These are phyloP conservation scores for Lactarius psammicola DNA, from an alignment of 768 basidiomycete species.

Conservation along the genomic window DNA sequence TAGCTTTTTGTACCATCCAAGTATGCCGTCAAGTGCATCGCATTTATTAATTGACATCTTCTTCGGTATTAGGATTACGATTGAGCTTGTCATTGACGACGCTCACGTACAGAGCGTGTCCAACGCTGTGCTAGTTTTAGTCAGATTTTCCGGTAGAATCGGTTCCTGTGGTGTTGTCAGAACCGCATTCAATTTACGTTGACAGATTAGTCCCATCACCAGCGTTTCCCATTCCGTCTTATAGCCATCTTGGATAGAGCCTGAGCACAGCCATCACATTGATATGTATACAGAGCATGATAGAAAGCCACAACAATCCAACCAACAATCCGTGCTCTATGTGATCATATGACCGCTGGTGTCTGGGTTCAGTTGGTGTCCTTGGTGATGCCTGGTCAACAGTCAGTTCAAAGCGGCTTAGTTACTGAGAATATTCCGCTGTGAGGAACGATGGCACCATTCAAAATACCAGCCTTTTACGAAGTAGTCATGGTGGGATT, in stretches of 20 bases:
- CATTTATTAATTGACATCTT: background rate
- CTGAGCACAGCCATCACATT: background rate
- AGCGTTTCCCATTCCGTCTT: background rate
- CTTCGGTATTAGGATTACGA: background rate
- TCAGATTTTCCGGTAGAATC: background rate
- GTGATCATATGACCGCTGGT: too few relatives aligned
- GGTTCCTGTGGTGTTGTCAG: background rate
- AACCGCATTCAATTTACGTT: background rate
- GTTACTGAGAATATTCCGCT: too few relatives aligned
- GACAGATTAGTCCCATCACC: background rate
- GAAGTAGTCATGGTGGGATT: too few relatives aligned
- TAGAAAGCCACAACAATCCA: too few relatives aligned
- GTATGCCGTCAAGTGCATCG: background rate
- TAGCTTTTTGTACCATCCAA: background rate
- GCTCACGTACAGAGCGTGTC: background rate
- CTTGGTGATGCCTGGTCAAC: too few relatives aligned
- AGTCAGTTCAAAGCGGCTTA: too few relatives aligned
- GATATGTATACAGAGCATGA: background rate
- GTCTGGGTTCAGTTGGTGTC: too few relatives aligned
- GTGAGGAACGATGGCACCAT: too few relatives aligned
- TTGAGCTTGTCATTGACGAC: background rate
- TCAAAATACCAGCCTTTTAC: too few relatives aligned
- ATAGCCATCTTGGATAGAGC: background rate
- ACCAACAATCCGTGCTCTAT: too few relatives aligned
- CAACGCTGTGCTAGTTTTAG: background rate